A percentile compares a stretch with the other conserved stretches of the same genome.
These are phyloP conservation scores for Metschnikowia santaceciliae DNA, from an alignment of 805 yeast genomes.

Conservation along the genomic window DNA sequence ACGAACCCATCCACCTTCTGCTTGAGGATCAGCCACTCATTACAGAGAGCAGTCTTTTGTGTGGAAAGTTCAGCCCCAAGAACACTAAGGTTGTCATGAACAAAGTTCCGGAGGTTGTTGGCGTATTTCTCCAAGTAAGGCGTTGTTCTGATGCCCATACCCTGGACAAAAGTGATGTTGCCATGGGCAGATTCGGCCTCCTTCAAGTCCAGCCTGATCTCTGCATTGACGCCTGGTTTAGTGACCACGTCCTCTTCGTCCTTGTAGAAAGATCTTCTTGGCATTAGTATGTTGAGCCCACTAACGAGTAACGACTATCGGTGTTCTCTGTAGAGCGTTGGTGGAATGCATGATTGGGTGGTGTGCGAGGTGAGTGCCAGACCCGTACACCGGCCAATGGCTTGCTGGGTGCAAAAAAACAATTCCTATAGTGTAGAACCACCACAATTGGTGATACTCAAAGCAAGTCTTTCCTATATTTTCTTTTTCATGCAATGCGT, in stretches of 20 bases:
- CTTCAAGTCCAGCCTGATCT: constrained; percentile 34
- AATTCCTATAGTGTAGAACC: not conserved
- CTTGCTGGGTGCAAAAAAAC: not conserved
- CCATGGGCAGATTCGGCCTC: constrained; percentile 38
- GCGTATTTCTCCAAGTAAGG: constrained; percentile 44
- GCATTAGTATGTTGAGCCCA: constrained; percentile 1
- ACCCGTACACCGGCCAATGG: not conserved
- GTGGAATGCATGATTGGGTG: not conserved
- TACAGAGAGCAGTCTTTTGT: constrained; percentile 42
- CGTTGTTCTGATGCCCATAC: constrained; percentile 51
- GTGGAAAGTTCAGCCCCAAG: constrained; percentile 44
- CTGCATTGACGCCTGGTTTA: constrained; percentile 45
- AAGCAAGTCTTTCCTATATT: too few relatives aligned
- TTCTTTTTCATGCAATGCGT: too few relatives aligned
- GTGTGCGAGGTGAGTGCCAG: not conserved
- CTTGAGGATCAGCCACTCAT: constrained; percentile 36
- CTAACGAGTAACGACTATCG: not conserved
- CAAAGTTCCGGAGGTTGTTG: constrained; percentile 35
- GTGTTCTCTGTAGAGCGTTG: too few relatives aligned
- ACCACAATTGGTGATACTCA: too few relatives aligned
- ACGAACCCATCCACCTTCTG: constrained; percentile 33
- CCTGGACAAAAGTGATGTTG: constrained; percentile 41
- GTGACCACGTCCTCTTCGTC: constrained; percentile 48
- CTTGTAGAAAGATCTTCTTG: constrained; percentile 45
- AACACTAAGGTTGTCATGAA: constrained; percentile 35